Conservation (phyloP, 352 stramenopile species). For the Elongisporangium undulatum region DNA sequence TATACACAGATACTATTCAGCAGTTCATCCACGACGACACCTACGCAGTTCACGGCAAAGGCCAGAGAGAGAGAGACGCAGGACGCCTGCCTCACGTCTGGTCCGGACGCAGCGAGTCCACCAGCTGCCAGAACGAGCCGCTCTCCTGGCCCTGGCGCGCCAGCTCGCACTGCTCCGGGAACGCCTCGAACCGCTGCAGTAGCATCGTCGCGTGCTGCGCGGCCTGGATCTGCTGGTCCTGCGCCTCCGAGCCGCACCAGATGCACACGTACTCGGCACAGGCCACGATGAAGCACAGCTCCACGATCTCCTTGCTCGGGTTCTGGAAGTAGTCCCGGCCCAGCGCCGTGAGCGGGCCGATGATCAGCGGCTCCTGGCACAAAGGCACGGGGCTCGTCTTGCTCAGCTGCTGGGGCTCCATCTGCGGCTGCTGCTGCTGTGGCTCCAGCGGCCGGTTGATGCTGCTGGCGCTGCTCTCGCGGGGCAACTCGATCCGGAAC, state of each 20-base stretch:
- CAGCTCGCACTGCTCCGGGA: constrained; percentile 70
- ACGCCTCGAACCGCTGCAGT: constrained; percentile 70
- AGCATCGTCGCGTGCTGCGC: constrained; percentile 56
- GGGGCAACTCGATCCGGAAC: constrained; percentile 68
- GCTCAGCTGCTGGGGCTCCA: background rate
- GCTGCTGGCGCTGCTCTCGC: constrained; percentile 26
- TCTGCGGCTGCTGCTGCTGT: constrained; percentile 3
- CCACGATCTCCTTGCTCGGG: constrained; percentile 46
- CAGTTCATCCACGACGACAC: background rate
- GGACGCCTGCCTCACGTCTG: constrained; percentile 6
- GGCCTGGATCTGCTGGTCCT: constrained; percentile 43
- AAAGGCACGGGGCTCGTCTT: constrained; percentile 6
- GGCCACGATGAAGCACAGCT: constrained; percentile 66
- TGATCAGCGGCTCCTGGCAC: constrained; percentile 45
- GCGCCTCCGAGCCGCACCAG: constrained; percentile 68
- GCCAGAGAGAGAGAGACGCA: no score
- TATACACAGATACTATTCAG: background rate
- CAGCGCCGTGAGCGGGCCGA: constrained; percentile 49
- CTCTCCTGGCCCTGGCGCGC: constrained; percentile 67
- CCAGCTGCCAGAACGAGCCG: constrained; percentile 64
- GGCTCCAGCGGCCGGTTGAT: constrained; percentile 9
- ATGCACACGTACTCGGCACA: constrained; percentile 75
- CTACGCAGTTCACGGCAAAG: background rate
- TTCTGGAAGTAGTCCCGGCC: constrained; percentile 49
- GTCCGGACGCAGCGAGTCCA: constrained; percentile 33